Conservation (phyloP, 768 basidiomycete species). For the Symmetrospora coprosmae region DNA sequence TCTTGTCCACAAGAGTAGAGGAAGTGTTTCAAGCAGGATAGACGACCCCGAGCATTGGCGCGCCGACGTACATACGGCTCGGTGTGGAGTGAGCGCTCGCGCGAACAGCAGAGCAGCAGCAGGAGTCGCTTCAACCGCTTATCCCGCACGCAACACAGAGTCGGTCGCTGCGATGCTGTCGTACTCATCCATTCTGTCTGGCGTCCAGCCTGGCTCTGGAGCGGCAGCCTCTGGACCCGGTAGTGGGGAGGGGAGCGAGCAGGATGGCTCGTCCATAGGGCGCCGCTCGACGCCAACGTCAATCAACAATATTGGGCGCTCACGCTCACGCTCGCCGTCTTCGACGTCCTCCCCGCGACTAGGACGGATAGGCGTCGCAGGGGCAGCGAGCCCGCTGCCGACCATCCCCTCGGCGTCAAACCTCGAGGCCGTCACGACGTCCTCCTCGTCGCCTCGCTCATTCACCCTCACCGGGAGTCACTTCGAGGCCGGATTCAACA, state of each 20-base stretch:
- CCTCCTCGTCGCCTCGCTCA: not conserved
- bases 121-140: too few relatives aligned
- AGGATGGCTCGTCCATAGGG: too few relatives aligned
- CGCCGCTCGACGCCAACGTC: not conserved
- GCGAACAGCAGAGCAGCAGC: too few relatives aligned
- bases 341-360: not conserved
- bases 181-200: not conserved
- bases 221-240: not conserved
- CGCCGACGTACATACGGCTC: too few relatives aligned
- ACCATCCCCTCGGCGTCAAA: conserved; percentile 11
- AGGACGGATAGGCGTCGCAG: not conserved
- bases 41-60: too few relatives aligned
- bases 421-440: not conserved
- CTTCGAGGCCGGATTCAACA: too few relatives aligned
- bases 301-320: not conserved
- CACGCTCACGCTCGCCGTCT: conserved; percentile 13
- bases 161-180: too few relatives aligned
- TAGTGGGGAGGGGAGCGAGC: too few relatives aligned
- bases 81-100: too few relatives aligned
- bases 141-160: too few relatives aligned
- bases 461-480: not conserved
- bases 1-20: too few relatives aligned
- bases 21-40: too few relatives aligned
- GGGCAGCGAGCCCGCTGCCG: not conserved
- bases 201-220: not conserved